Evolutionary conservation across 2,329 filamentous ascomycete genomes (phyloP), one percentile per base, ranked within the genome.

Genomic region (Botrytis fragariae): DNA sequence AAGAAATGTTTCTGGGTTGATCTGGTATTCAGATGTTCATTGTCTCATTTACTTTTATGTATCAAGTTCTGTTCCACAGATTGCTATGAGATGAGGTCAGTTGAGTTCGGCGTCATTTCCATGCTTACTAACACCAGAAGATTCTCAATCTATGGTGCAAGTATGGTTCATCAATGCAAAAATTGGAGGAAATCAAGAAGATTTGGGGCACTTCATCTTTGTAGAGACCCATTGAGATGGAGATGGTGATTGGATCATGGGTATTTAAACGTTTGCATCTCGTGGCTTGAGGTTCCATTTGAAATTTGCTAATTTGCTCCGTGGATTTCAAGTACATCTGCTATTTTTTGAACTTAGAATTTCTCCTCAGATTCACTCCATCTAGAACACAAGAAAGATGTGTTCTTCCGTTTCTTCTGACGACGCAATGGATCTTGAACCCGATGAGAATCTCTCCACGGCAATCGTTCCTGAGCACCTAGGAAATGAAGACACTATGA

Each of bases 401-500:
- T 32, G 16, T 68, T 7, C 45, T 22, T 10, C 9, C 4, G 16
- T 29, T 54, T 14, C 45, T 22, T 10, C 16, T 1, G 45, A 54
- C 25, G 32, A 20, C 16, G 1, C 1, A 22, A 39, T 39, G 51
- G 35, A 25, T 25, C 18, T 7, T 7, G 45, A 71, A 6, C 3
- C 10, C 12, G 39, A 71, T 32, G 42, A 71, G 7, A 25, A 62
- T 20, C 2, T 7, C 4, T n/a, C 7, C 9, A 5, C 10, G 25
- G 2, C 3, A 3, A 48, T 45, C 5, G 32, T 5, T 2, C 32
- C 63, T 12, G 44, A n/a, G 22, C 44, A 71, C 9, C 5, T 71
- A 6, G 69, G 59, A 9, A 63, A 71, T 18, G 44, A 54, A 63
- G 69, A 71, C 18, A 63, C 69, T 1, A 71, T 63, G 69, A 22